A percentile compares a stretch with the other conserved stretches of the same genome.
Evolutionary conservation across 2,329 filamentous ascomycete genomes (phyloP).

Genomic region (Corynespora cassiicola): DNA sequence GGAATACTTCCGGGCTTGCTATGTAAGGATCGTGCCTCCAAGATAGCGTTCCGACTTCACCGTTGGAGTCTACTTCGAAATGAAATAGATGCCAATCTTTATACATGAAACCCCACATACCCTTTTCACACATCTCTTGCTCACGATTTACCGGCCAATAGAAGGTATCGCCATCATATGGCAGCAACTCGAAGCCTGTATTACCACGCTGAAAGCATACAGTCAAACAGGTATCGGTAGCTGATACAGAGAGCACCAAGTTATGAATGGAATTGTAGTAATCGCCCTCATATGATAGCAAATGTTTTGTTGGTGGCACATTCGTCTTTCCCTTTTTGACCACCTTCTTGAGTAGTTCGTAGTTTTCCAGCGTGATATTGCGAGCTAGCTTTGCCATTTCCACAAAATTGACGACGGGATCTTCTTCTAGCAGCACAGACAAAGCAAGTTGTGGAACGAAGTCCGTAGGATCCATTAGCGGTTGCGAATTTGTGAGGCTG

Average conservation of each 20-base stretch:
- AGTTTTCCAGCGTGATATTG: conserved; percentile 4
- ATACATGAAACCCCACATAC: conserved; percentile 12
- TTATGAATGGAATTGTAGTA: conserved; percentile 15
- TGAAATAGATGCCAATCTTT: conserved; percentile 13
- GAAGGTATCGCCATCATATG: conserved; percentile 13
- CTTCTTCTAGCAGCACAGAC: conserved; percentile 6
- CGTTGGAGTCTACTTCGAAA: conserved; percentile 6
- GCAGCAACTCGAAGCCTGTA: conserved; percentile 5
- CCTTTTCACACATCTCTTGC: conserved; percentile 9
- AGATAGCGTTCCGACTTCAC: conserved; percentile 5
- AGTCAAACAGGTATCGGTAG: conserved; percentile 3
- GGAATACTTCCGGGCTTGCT: conserved; percentile 6
- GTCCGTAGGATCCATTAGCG: conserved; percentile 11
- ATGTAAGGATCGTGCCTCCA: conserved; percentile 13
- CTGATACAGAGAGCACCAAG: conserved; percentile 8
- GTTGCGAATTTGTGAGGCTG: conserved; percentile 9
- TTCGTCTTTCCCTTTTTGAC: conserved; percentile 5
- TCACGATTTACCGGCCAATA: conserved; percentile 10
- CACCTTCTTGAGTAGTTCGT: conserved; percentile 3
- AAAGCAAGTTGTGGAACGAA: conserved; percentile 11
- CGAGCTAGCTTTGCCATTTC: conserved; percentile 6
- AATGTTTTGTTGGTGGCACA: conserved; percentile 7
- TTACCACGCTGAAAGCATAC: conserved; percentile 6
- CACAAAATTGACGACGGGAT: conserved; percentile 4
- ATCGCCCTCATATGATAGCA: conserved; percentile 9